Conservation (phyloP, 2,329 filamentous ascomycete genomes). For the Lithohypha guttulata region DNA sequence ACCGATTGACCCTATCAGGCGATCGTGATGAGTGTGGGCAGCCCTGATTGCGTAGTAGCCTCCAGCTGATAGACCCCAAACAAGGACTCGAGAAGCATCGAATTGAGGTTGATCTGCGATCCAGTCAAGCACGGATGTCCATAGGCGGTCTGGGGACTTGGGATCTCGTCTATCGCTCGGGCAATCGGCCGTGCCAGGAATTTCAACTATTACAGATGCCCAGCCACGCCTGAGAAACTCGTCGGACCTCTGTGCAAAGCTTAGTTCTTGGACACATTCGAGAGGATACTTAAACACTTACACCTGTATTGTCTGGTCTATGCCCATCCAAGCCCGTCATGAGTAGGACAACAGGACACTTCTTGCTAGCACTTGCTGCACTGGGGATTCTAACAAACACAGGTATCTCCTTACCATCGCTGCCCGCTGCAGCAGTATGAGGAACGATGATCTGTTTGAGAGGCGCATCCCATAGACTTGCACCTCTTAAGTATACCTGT, state of each 20-base stretch:
- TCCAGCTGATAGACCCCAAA: conserved; percentile 56
- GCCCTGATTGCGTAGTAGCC: conserved; percentile 58
- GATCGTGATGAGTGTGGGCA: conserved; percentile 53
- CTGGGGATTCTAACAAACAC: conserved; percentile 30
- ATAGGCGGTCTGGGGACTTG: conserved; percentile 48
- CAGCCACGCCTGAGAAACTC: conserved; percentile 55
- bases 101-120: conserved; percentile 42
- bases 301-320: conserved; percentile 50
- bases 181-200: conserved; percentile 57
- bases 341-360: conserved; percentile 42
- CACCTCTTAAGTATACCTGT: conserved; percentile 49
- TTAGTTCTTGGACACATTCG: no score
- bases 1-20: conserved; percentile 47
- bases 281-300: no score
- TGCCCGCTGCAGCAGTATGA: conserved; percentile 27
- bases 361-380: conserved; percentile 22
- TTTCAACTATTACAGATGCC: conserved; percentile 52
- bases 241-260: no score
- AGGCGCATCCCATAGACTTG: conserved; percentile 37
- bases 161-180: conserved; percentile 54
- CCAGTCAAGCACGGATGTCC: conserved; percentile 53
- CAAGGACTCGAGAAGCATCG: conserved; percentile 47
- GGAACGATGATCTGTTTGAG: conserved; percentile 31
- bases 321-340: conserved; percentile 55
- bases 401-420: conserved; percentile 29